A percentile compares a stretch with the other conserved stretches of the same genome.
Evolutionary conservation across 2,329 filamentous ascomycete species (phyloP).

Genomic region (Aureobasidium melanogenum): DNA sequence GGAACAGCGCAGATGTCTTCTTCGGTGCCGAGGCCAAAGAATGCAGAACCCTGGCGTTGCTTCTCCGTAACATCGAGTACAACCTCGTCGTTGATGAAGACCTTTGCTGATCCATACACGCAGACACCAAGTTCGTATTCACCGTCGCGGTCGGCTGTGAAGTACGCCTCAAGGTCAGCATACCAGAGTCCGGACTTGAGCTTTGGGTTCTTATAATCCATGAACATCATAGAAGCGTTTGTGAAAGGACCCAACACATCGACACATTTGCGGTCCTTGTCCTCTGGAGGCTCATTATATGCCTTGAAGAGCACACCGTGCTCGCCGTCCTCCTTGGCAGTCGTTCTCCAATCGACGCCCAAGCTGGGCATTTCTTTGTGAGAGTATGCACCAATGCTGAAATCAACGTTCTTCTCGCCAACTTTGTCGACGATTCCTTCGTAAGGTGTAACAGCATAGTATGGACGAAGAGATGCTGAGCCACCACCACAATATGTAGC

Average conservation of each 20-base stretch:
- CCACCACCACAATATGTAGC: conserved; percentile 41
- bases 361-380: conserved; percentile 12
- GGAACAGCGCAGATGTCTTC: conserved; percentile 53
- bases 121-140: conserved; percentile 58
- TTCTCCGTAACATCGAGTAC: conserved; percentile 56
- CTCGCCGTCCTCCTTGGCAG: not conserved
- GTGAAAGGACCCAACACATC: conserved; percentile 39
- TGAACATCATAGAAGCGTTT: conserved; percentile 34
- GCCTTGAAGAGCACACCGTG: conserved; percentile 4
- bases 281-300: conserved; percentile 48
- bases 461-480: conserved; percentile 25
- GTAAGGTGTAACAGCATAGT: conserved; percentile 26
- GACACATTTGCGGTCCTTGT: conserved; percentile 38
- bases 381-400: conserved; percentile 17
- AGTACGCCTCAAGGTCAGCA: conserved; percentile 44
- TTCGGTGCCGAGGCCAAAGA: conserved; percentile 55
- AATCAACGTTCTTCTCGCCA: conserved; percentile 13
- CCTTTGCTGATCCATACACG: conserved; percentile 56
- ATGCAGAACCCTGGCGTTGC: conserved; percentile 51
- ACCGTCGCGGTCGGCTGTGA: conserved; percentile 52
- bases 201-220: conserved; percentile 41
- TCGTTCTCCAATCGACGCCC: not conserved
- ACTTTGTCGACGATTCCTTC: conserved; percentile 23
- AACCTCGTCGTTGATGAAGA: conserved; percentile 51
- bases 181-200: conserved; percentile 31